These are phyloP conservation scores for Hirsutella minnesotensis DNA, from an alignment of 2,329 filamentous ascomycete genomes.

Conservation along the genomic window DNA sequence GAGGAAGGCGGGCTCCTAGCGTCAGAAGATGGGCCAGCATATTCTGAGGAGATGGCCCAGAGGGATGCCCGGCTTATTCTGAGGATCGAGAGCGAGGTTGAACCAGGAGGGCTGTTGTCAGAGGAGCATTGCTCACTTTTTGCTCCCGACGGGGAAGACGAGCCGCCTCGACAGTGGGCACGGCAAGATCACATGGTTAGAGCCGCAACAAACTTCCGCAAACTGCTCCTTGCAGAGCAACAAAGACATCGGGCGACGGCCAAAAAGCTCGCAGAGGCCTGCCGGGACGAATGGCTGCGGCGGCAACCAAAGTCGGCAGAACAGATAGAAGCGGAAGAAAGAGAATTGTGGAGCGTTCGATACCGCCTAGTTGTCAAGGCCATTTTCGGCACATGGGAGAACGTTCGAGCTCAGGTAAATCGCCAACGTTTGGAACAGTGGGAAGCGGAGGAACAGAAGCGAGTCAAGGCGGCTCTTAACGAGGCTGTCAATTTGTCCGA, in stretches of 20 bases:
- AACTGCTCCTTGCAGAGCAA: constrained; percentile 69
- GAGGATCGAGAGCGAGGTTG: constrained; percentile 59
- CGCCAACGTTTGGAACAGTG: constrained; percentile 46
- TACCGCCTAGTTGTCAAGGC: constrained; percentile 61
- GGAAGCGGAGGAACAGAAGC: constrained; percentile 53
- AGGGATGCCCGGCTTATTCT: constrained; percentile 60
- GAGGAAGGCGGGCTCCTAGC: constrained; percentile 45
- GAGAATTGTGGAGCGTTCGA: constrained; percentile 50
- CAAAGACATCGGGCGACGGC: constrained; percentile 64
- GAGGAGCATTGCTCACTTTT: constrained; percentile 59
- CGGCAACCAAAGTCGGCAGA: constrained; percentile 66
- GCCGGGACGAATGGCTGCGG: constrained; percentile 61
- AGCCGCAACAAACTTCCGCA: constrained; percentile 70
- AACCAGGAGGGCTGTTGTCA: constrained; percentile 66
- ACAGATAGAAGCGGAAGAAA: constrained; percentile 70
- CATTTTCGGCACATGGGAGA: constrained; percentile 49
- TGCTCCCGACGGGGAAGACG: constrained; percentile 57
- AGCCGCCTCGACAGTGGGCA: constrained; percentile 71
- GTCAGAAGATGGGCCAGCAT: constrained; percentile 42
- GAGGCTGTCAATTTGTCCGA: constrained; percentile 63
- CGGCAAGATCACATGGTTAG: constrained; percentile 75
- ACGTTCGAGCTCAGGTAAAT: constrained; percentile 50
- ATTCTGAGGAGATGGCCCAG: constrained; percentile 49
- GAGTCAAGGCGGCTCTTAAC: constrained; percentile 57
- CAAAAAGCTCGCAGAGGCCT: constrained; percentile 68